phyloP scores from a whole-genome alignment of 2,329 filamentous ascomycete genomes.

The Aspergillus sp. region DNA sequence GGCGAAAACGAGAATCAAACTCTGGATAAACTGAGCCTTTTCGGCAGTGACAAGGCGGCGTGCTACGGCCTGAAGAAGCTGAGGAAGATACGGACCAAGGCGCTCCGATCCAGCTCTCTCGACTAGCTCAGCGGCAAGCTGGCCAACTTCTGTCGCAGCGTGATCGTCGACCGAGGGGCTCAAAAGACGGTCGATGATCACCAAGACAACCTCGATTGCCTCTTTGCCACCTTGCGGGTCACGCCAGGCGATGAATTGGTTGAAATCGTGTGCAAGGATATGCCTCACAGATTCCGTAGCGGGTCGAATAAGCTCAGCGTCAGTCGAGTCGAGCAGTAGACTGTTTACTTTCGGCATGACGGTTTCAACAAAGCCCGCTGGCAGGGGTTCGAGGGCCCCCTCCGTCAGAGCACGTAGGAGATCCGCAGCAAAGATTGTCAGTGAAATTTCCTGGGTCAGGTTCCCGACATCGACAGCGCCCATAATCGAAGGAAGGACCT shows the following conservation, averaged over 20 bases:
- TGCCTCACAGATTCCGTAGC: constrained; percentile 84
- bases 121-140: constrained; percentile 88
- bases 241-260: constrained; percentile 85
- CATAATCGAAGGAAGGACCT: constrained; percentile 82
- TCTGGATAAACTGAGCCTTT: constrained; percentile 89
- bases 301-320: constrained; percentile 84
- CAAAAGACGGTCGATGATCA: constrained; percentile 89
- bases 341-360: constrained; percentile 84
- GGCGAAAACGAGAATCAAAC: constrained; percentile 91
- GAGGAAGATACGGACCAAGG: constrained; percentile 83
- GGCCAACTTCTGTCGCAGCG: constrained; percentile 92
- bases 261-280: constrained; percentile 83
- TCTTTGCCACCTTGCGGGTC: constrained; percentile 73
- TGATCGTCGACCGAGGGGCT: constrained; percentile 84
- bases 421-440: constrained; percentile 85
- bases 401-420: constrained; percentile 78
- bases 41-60: constrained; percentile 78
- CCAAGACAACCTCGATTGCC: constrained; percentile 82
- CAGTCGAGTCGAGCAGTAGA: constrained; percentile 77
- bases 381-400: constrained; percentile 80
- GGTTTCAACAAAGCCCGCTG: constrained; percentile 78
- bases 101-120: constrained; percentile 92
- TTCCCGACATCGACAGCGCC: constrained; percentile 86
- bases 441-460: constrained; percentile 73
- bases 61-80: constrained; percentile 86